Base-by-base conservation (phyloP, 495 filamentous ascomycete genomes). In the Friedmanniomyces endolithicus region DNA sequence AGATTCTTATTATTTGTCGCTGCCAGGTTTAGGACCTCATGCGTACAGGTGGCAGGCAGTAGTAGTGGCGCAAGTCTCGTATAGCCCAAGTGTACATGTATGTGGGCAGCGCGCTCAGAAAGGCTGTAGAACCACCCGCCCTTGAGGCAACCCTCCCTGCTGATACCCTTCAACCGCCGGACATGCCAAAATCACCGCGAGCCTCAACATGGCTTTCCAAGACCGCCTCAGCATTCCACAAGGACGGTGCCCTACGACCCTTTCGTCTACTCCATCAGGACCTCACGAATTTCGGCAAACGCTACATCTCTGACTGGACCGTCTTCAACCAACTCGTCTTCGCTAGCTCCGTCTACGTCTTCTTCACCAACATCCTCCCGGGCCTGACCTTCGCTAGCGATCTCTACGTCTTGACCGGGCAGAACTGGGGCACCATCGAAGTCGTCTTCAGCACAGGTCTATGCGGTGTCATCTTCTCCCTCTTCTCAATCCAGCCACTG, bases 331-430 rank as follows among this genome's bases (percentile, higher is more conserved):
- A 87, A 60, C 68, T 85, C 50, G 69, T 87, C 11, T 71, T 87
- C 57, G 84, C 84, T 11, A 82, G 78, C 44, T 81, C 84, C 1
- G 79, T 87, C 17, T 86, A 83, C 67, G 76, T 87, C 22, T 87
- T 86, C 66, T 87, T 87, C 57, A 86, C 82, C 16, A 87, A 87
- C 65, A 69, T 87, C 0, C 70, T 87, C 4, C 83, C 83, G 0
- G 82, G 83, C 1, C 85, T 87, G 60, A 86, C 84, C 0, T 87
- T 86, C 67, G 82, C 81, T 0, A 81, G 76, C 60, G 83, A 87
- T 63, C 64, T 86, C 33, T 84, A 84, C 60, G 77, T 80, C 0
- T 65, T 81, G 55, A 86, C 83, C 0, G 81, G 83, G 24, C 67
- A 75, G 60, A 82, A 72, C 50, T 87, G 81, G 75, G 83, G 82